Evolutionary conservation across 768 basidiomycete genomes (phyloP).

Genomic region (Royoungia palumana): DNA sequence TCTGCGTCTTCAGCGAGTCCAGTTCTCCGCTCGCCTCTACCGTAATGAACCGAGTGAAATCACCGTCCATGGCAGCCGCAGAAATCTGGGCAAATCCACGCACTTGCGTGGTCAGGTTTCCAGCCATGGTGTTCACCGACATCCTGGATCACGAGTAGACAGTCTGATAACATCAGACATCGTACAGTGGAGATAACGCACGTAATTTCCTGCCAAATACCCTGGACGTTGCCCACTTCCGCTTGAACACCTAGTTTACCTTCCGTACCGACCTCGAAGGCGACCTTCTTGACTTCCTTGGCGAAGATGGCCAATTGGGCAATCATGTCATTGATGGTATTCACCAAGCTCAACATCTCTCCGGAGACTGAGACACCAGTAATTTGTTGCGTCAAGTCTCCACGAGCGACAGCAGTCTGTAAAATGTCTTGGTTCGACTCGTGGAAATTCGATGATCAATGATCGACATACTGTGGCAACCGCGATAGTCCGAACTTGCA

Average conservation of each 20-base stretch:
- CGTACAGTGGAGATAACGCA: constrained; percentile 38
- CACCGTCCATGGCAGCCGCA: constrained; percentile 97
- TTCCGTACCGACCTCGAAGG: constrained; percentile 95
- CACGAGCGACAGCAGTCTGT: constrained; percentile 87
- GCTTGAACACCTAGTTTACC: constrained; percentile 99
- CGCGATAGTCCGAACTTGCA: constrained; percentile 92
- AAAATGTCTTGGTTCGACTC: not conserved
- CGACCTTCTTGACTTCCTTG: constrained; percentile 89
- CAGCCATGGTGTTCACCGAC: constrained; percentile 98
- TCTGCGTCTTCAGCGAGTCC: constrained; percentile 98
- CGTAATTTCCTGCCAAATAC: constrained; percentile 99
- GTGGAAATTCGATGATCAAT: not conserved
- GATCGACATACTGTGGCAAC: constrained; percentile 71
- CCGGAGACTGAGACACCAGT: constrained; percentile 89
- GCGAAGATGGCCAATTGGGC: constrained; percentile 68
- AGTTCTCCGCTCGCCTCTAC: constrained; percentile 98
- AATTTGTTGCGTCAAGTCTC: constrained; percentile 93
- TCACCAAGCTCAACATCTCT: constrained; percentile 93
- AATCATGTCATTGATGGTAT: constrained; percentile 94
- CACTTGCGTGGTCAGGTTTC: constrained; percentile 95
- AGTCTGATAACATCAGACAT: not conserved
- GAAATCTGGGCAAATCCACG: constrained; percentile 99
- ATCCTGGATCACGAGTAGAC: constrained; percentile 44
- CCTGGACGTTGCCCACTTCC: constrained; percentile 94
- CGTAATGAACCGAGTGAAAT: constrained; percentile 98